Evolutionary conservation across 306 rosid species (phyloP), one percentile per base, ranked within the genome.

Genomic region (Citrullus mucosospermus): DNA sequence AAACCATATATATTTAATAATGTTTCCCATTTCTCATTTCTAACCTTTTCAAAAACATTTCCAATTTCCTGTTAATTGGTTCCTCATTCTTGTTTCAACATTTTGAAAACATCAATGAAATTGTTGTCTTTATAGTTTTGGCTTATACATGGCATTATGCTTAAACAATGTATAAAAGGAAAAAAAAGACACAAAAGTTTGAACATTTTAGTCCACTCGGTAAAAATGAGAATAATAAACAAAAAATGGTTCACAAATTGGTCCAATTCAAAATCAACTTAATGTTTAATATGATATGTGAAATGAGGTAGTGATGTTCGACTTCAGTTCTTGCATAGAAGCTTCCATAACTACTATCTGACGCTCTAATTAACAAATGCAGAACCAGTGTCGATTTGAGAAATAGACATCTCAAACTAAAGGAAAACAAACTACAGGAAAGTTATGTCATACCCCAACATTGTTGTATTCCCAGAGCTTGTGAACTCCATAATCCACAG

Each of bases 401-500:
- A 41, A 69, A 43, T 28, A 48, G 39, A 48, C 20, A 50, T 13
- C 9, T 72, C 59, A 46, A 50, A 72, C 2, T 50, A 72, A 48
- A 72, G 13, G 32, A 63, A 78, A 78, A n/a, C 6, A 65, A 48
- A 78, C 17, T 15, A 61, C 6, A 53, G 4, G 54, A 44, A 30
- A 54, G 54, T 10, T 15, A 68, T 54, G 66, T 0, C 74, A 38
- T 90, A 95, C 99, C 97, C 99, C 99, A 78, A 95, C 88, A 75
- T 95, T 95, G 80, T 95, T 95, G 85, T 43, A 3, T 85, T 92
- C 99, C 99, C 99, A 95, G 25, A 95, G 79, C 88, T 87, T 91
- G 79, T 91, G 93, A 82, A 95, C 93, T 65, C 99, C 99, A 78
- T 92, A 92, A 92, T 95, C 99, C 67, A 95, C 97, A 76, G 90